Conservation (phyloP, 1,284 basidiomycete species). For the Porodaedalea pini region DNA sequence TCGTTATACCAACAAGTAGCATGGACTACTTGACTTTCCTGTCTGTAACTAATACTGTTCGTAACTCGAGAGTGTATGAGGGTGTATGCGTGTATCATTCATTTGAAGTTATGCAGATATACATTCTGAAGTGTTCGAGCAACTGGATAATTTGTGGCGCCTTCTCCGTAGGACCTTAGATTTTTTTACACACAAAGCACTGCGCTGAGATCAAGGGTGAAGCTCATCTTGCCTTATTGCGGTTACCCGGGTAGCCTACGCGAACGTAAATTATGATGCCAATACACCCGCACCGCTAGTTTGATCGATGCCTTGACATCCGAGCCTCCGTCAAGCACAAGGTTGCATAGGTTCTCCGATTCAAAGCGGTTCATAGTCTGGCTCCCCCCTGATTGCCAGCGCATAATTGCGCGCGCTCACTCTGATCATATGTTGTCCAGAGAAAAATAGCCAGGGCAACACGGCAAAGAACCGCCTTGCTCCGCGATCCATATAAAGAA, state of each 20-base stretch:
- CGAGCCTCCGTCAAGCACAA: not conserved
- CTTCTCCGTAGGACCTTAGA: too few species aligned
- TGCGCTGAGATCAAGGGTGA: not conserved
- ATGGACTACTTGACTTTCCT: too few species aligned
- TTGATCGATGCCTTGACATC: not conserved
- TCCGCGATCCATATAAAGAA: not conserved
- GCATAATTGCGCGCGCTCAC: not conserved
- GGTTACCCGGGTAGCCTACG: not conserved
- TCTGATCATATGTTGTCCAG: not conserved
- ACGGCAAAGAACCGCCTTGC: not conserved
- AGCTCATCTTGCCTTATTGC: not conserved
- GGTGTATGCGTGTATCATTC: too few species aligned
- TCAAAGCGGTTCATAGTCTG: not conserved
- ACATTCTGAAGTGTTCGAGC: too few species aligned
- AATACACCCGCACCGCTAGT: not conserved
- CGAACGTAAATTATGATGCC: conserved; percentile 4
- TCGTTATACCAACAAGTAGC: too few species aligned
- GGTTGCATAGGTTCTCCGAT: not conserved
- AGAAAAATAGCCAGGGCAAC: not conserved
- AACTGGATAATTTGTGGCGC: too few species aligned
- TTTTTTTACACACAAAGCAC: not conserved
- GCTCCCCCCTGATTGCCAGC: not conserved
- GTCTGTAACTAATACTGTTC: too few species aligned
- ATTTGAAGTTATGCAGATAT: too few species aligned
- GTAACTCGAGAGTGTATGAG: too few species aligned